Base-by-base conservation (phyloP, 1,139 yeast genomes). In the Taphrina wiesneri region DNA sequence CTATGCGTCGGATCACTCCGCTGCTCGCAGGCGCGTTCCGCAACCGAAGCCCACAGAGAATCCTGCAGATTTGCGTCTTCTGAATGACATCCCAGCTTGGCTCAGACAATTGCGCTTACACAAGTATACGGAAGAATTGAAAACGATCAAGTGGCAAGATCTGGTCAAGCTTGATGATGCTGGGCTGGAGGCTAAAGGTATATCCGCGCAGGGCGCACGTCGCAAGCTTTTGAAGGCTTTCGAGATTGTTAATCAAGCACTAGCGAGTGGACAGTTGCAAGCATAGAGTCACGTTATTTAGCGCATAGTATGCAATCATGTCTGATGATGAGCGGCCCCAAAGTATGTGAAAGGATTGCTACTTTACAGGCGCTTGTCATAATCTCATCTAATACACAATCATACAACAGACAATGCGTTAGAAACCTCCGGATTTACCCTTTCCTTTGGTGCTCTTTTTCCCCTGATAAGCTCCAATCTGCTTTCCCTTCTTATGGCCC, bases 201-300 rank as follows among this genome's bases (percentile, higher is more conserved):
- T 93, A 56, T 84, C 86, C 70, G 98, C 99, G 0, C 82, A 93
- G 70, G 99, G 99, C 6, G 99, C 99, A 0, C 82, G 99, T 70
- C 84, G 97, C 69, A 93, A 93, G 77, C 82, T 93, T 75, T 79
- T 93, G 72, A 93, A 95, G 78, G 96, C 96, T 46, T 93, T 93
- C 79, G 90, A 86, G 69, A 87, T 86, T 67, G 96, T 92, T 56
- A 85, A 83, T 72, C 85, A 81, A 39, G 77, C 77, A 36, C 73
- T 72, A 68, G 73, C 69, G 56, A 69, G 70, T 19, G 75, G 75
- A 28, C 67, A 67, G 45, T 67, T 73, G 34, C 28, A 62, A 39
- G 65, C 45, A 23, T 60, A 41, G 30, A 39, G 19, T 19, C 17
- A 13, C 43, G n/a, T 39, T 13, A 39, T 13, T n/a, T 19, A 39